Percentiles rank a stretch among this genome's conserved stretches.
These are phyloP conservation scores for Neurospora sp. DNA, from an alignment of 495 filamentous ascomycete genomes.

Conservation along the genomic window DNA sequence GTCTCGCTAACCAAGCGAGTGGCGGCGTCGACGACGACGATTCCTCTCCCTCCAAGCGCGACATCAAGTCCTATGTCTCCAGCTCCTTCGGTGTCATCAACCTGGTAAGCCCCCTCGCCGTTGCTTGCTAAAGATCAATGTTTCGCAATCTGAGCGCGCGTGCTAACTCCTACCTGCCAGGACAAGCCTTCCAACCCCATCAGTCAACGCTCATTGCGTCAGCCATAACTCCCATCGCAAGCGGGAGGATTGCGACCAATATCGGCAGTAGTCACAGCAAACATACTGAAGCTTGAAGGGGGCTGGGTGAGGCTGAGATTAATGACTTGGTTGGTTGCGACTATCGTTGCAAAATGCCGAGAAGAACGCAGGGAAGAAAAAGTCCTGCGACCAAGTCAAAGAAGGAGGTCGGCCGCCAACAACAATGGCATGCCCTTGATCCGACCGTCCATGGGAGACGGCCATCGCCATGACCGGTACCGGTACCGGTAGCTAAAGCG, in stretches of 20 bases:
- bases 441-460: background rate
- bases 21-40: background rate
- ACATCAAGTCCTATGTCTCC: conserved; percentile 88
- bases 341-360: conserved; percentile 28
- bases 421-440: conserved; percentile 75
- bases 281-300: conserved; percentile 37
- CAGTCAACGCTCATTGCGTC: background rate
- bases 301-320: conserved; percentile 51
- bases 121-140: background rate
- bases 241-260: background rate
- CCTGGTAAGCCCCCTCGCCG: conserved; percentile 10
- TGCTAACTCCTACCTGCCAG: conserved; percentile 4
- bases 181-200: conserved; percentile 74
- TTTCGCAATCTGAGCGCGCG: conserved; percentile 36
- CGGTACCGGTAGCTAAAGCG: too few relatives aligned
- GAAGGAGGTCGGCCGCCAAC: conserved; percentile 45
- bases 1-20: background rate
- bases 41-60: conserved; percentile 74
- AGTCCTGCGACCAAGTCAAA: conserved; percentile 6
- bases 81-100: conserved; percentile 79
- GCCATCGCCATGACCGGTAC: too few relatives aligned
- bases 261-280: background rate
- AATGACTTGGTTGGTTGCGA: conserved; percentile 30
- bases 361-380: conserved; percentile 15
- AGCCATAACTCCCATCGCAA: background rate